Evolutionary conservation across 345 rosid genomes (phyloP), one percentile per base, ranked within the genome.

Genomic region (Populus davidiana): DNA sequence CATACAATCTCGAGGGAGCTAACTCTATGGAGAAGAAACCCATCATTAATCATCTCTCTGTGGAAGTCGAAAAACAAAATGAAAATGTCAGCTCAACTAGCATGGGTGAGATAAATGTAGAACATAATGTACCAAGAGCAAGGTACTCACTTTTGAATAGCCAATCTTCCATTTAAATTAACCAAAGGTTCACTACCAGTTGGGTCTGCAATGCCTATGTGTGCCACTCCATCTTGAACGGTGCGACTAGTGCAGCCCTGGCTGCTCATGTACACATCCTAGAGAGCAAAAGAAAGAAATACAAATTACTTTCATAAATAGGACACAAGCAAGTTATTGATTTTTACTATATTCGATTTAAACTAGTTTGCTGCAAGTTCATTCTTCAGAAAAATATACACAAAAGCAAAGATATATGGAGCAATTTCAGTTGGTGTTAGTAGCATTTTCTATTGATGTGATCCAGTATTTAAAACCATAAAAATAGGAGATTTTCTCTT

Each of bases 21-120:
- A 74, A 93, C 88, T 87, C 90, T 86, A 71, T 91, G 96, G 44
- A 93, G 92, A 83, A 93, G 94, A 83, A 91, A 88, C 54, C 97
- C 92, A 83, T 88, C 85, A 25, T 18, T 6, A 20, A 62, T 86
- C 79, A 79, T 78, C 77, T 83, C 88, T 61, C 93, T 90, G 88
- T 68, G 75, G 71, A 75, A 71, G 29, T 63, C 59, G 23, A 52
- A 52, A 74, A 54, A 12, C 49, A 67, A 50, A 71, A 21, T 11
- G 35, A 31, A 16, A 43, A 35, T 8, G 43, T 69, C 50, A 69
- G 74, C 41, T 77, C 33, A 29, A 7, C 63, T 47, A 7, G 62
- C 59, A 36, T 10, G 27, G 36, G 11, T 56, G 29, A 21, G n/a
- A 73, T 49, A 63, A 35, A 36, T 13, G 50, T 3, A 36, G 35